phyloP scores from a whole-genome alignment of 257 asterid genomes.

The Solanum rostratum region DNA sequence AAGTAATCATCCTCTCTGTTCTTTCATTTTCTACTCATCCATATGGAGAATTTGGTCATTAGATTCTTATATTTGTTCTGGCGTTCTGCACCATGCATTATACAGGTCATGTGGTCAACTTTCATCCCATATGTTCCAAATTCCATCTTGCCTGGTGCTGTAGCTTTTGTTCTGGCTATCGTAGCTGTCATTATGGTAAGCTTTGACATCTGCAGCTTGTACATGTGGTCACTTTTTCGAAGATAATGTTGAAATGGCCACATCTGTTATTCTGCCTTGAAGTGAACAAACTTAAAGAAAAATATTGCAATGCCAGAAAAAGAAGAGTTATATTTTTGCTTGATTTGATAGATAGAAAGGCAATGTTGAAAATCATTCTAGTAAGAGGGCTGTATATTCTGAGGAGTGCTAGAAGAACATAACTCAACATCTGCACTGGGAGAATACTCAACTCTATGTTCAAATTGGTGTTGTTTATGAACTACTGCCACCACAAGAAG shows the following conservation, averaged over 20 bases:
- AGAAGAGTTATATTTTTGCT: background rate
- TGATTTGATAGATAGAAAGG: background rate
- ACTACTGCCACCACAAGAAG: background rate
- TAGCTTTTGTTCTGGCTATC: conserved; percentile 43
- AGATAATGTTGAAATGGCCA: background rate
- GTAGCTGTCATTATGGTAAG: conserved; percentile 68
- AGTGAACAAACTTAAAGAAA: background rate
- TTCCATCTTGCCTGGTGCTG: conserved; percentile 66
- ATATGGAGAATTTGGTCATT: background rate
- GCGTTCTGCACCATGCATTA: background rate
- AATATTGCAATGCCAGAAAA: background rate
- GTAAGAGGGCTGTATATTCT: background rate
- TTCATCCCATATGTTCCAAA: conserved; percentile 82
- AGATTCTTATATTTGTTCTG: background rate
- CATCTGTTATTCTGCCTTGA: background rate
- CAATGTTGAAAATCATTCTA: background rate
- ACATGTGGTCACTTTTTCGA: background rate
- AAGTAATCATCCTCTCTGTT: conserved; percentile 30
- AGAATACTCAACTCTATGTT: background rate
- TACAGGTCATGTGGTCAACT: conserved; percentile 98
- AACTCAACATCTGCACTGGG: background rate
- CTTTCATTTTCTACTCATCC: background rate
- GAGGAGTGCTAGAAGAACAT: background rate
- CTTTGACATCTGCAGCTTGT: background rate
- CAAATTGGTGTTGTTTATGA: background rate